Percentiles rank a stretch among this genome's conserved stretches.
phyloP scores from a whole-genome alignment of 2,329 filamentous ascomycete genomes.

The Trichoderma sp. region DNA sequence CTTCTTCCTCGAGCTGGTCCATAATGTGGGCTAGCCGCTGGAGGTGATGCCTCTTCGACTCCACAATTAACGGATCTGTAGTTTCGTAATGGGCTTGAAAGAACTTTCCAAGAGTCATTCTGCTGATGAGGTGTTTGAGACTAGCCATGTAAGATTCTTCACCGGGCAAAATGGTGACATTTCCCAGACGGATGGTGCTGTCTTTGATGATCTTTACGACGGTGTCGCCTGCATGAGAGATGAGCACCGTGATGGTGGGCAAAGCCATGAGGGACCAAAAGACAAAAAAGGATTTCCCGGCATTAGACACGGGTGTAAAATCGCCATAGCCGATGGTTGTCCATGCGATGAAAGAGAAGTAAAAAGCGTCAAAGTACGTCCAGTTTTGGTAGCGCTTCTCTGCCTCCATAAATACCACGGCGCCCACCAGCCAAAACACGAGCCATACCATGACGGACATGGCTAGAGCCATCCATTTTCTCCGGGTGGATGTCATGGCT shows the following conservation, averaged over 20 bases:
- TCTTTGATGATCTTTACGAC: slow-evolving; percentile 66
- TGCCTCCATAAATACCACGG: slow-evolving; percentile 65
- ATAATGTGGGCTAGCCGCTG: not conserved
- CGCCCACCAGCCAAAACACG: slow-evolving; percentile 78
- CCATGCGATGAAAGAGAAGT: slow-evolving; percentile 82
- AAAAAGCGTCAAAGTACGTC: slow-evolving; percentile 78
- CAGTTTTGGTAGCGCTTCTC: slow-evolving; percentile 59
- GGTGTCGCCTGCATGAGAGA: slow-evolving; percentile 82
- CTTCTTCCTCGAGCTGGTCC: not conserved
- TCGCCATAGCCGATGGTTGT: slow-evolving; percentile 90
- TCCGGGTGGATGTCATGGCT: slow-evolving; percentile 60
- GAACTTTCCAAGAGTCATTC: slow-evolving; percentile 2
- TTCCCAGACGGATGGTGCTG: slow-evolving; percentile 56
- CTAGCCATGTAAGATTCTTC: slow-evolving; percentile 1
- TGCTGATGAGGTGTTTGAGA: slow-evolving; percentile 6
- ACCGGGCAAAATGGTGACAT: slow-evolving; percentile 59
- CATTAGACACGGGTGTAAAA: slow-evolving; percentile 71
- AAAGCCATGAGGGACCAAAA: slow-evolving; percentile 86
- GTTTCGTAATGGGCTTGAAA: not conserved
- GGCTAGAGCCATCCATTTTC: slow-evolving; percentile 72
- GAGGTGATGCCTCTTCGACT: not conserved
- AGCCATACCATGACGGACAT: slow-evolving; percentile 69
- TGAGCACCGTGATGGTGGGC: slow-evolving; percentile 84
- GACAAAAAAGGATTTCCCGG: slow-evolving; percentile 85
- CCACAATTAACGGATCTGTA: not conserved